A percentile compares a stretch with the other conserved stretches of the same genome.
phyloP scores from a whole-genome alignment of 2,329 filamentous ascomycete species.

The Fusarium xyrophilum region DNA sequence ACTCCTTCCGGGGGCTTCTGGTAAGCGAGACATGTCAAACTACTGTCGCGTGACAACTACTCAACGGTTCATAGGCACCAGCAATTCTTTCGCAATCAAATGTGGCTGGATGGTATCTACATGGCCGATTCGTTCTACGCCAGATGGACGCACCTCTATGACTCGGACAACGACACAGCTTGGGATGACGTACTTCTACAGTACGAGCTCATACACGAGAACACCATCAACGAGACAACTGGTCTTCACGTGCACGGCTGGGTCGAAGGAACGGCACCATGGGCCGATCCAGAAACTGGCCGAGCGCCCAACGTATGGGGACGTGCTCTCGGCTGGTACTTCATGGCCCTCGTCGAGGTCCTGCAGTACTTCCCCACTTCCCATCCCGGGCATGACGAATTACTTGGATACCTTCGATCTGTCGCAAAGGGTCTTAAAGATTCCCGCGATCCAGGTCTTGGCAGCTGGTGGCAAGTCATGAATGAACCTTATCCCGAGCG shows the following conservation, averaged over 20 bases:
- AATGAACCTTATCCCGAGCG: conserved; percentile 53
- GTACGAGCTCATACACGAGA: conserved; percentile 52
- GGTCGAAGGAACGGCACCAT: conserved; percentile 54
- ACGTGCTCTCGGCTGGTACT: conserved; percentile 59
- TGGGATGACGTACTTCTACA: conserved; percentile 54
- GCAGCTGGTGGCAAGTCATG: conserved; percentile 67
- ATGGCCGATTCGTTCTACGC: conserved; percentile 55
- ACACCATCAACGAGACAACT: conserved; percentile 48
- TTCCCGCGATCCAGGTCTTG: conserved; percentile 49
- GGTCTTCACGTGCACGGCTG: conserved; percentile 61
- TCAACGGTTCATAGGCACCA: conserved; percentile 16
- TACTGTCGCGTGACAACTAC: rapidly evolving
- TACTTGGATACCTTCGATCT: conserved; percentile 48
- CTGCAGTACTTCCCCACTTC: conserved; percentile 51
- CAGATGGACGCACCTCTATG: conserved; percentile 47
- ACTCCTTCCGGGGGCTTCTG: conserved; percentile 60
- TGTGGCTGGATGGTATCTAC: conserved; percentile 64
- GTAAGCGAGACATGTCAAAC: conserved; percentile 19
- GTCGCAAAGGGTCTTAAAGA: conserved; percentile 50
- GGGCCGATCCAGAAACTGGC: conserved; percentile 57
- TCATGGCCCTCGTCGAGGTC: conserved; percentile 56
- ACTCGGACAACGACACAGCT: conserved; percentile 46
- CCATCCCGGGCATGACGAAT: conserved; percentile 44
- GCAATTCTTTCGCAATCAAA: conserved; percentile 56
- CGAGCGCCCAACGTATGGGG: conserved; percentile 59